phyloP scores from a whole-genome alignment of 352 stramenopile genomes.

The Pythium myriotylum region DNA sequence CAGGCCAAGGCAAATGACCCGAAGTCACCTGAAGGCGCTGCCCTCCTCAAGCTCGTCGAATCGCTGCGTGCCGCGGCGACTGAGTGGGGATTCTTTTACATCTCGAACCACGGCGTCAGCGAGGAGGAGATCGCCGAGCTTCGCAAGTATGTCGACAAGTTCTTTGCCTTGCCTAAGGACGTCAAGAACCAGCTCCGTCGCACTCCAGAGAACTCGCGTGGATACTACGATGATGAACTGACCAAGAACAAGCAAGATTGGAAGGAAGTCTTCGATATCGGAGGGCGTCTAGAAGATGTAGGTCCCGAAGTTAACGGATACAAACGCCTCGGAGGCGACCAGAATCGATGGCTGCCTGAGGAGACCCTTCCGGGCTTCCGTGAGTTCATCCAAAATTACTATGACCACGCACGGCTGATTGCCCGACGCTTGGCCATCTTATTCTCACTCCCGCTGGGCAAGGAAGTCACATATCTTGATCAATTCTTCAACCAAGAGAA shows the following conservation, averaged over 20 bases:
- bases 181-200: conserved; percentile 62
- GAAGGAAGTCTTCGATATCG: conserved; percentile 89
- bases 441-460: conserved; percentile 52
- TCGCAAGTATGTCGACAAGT: conserved; percentile 54
- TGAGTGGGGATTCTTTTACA: conserved; percentile 94
- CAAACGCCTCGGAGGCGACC: too few species aligned
- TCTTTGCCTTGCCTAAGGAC: conserved; percentile 80
- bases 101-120: conserved; percentile 79
- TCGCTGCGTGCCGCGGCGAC: conserved; percentile 53
- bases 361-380: conserved; percentile 57
- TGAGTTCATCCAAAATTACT: conserved; percentile 39
- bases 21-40: not conserved
- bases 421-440: conserved; percentile 49
- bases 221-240: conserved; percentile 94
- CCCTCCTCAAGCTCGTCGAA: conserved; percentile 40
- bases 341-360: conserved; percentile 55
- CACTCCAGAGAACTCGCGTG: conserved; percentile 76
- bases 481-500: conserved; percentile 46
- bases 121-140: conserved; percentile 65
- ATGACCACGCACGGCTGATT: conserved; percentile 48
- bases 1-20: conserved; percentile 1
- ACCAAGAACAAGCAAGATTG: conserved; percentile 94
- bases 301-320: too few species aligned
- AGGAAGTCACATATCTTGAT: conserved; percentile 56
- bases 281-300: conserved; percentile 33